Evolutionary conservation across 768 basidiomycete species (phyloP).

Genomic region (Rhodotorula taiwanensis): DNA sequence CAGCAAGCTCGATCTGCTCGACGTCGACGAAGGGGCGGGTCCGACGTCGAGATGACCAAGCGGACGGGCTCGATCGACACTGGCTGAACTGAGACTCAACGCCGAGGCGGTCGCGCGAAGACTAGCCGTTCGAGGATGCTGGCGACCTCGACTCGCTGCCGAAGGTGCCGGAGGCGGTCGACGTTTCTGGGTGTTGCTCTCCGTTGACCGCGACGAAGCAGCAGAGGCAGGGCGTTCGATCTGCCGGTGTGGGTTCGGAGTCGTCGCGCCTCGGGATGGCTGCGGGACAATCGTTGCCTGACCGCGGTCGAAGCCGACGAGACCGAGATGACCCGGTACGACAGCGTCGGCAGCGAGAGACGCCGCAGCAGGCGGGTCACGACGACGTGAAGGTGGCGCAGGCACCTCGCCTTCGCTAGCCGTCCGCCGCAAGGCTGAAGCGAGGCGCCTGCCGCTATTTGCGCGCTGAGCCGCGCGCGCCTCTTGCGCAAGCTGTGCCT

Average conservation of each 20-base stretch:
- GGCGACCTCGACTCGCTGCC: conserved; percentile 17
- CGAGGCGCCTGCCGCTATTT: neutral
- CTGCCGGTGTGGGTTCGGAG: no score
- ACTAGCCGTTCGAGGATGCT: conserved; percentile 10
- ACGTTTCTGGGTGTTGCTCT: neutral
- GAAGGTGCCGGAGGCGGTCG: conserved; percentile 29
- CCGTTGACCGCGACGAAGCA: neutral
- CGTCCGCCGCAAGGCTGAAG: conserved; percentile 2
- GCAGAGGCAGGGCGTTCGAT: neutral
- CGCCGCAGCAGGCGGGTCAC: no score
- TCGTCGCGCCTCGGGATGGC: no score
- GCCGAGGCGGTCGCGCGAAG: no score
- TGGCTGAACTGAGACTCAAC: no score
- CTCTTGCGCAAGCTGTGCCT: conserved; percentile 5
- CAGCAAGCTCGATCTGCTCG: neutral
- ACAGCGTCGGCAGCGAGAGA: no score
- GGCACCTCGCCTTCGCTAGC: neutral
- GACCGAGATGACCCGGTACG: no score
- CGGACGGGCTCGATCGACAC: no score
- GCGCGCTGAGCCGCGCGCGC: neutral
- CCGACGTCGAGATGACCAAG: no score
- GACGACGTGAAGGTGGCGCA: neutral
- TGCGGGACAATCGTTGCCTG: no score
- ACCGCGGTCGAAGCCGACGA: no score
- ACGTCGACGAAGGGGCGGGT: no score